phyloP scores from a whole-genome alignment of 2,329 filamentous ascomycete genomes.

The Bipolaris zeicola region DNA sequence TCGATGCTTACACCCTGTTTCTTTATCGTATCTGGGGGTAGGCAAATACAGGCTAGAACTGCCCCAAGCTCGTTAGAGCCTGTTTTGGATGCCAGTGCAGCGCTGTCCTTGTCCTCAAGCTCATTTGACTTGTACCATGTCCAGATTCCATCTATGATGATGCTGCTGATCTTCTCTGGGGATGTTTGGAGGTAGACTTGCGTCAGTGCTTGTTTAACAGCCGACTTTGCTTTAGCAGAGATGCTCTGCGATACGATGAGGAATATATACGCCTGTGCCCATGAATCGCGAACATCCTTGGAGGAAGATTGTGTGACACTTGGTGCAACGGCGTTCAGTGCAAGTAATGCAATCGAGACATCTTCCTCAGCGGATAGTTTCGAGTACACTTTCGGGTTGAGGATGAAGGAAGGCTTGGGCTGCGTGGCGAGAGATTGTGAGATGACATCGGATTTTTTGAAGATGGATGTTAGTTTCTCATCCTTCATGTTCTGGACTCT shows the following conservation, averaged over 20 bases:
- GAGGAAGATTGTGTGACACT: slow-evolving; percentile 59
- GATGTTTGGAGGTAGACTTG: slow-evolving; percentile 64
- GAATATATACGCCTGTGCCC: slow-evolving; percentile 87
- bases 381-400: slow-evolving; percentile 83
- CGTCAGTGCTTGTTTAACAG: slow-evolving; percentile 66
- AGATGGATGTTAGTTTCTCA: slow-evolving; percentile 61
- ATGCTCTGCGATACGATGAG: slow-evolving; percentile 68
- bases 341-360: slow-evolving; percentile 74
- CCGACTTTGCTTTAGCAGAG: slow-evolving; percentile 66
- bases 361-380: slow-evolving; percentile 79
- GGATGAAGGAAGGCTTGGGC: slow-evolving; percentile 85
- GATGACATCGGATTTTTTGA: slow-evolving; percentile 67
- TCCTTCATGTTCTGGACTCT: slow-evolving; percentile 61
- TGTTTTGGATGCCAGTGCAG: slow-evolving; percentile 68
- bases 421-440: slow-evolving; percentile 70
- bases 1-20: slow-evolving; percentile 53
- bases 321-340: slow-evolving; percentile 67
- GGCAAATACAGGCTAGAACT: slow-evolving; percentile 67
- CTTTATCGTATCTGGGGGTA: slow-evolving; percentile 58
- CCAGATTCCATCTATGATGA: slow-evolving; percentile 78
- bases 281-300: slow-evolving; percentile 64
- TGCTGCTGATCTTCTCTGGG: slow-evolving; percentile 63
- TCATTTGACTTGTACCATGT: slow-evolving; percentile 73
- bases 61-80: slow-evolving; percentile 67
- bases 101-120: slow-evolving; percentile 76